These are phyloP conservation scores for Penicillium sp. DNA, from an alignment of 2,329 filamentous ascomycete genomes.

Conservation along the genomic window DNA sequence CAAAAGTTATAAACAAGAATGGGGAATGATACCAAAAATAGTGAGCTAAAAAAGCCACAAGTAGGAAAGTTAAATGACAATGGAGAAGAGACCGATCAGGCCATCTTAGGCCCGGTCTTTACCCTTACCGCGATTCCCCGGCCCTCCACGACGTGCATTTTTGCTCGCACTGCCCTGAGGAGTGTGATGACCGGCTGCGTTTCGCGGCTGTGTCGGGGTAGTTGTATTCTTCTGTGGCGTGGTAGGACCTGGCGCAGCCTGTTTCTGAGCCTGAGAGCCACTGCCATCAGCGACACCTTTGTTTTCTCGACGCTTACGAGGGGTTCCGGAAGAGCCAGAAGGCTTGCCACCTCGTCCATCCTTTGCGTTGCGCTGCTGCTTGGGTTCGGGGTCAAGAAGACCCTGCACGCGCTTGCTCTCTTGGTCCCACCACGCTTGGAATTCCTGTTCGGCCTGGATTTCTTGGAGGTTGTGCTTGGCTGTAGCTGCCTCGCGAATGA, in stretches of 20 bases:
- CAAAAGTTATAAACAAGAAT: not conserved
- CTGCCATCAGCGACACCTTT: conserved; percentile 7
- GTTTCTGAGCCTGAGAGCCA: conserved; percentile 5
- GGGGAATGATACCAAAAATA: not conserved
- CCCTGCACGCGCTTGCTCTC: conserved; percentile 38
- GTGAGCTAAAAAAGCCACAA: not conserved
- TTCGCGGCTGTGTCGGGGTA: conserved; percentile 8
- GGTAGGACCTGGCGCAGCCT: not conserved
- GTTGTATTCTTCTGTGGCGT: conserved; percentile 13
- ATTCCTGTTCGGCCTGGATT: conserved; percentile 94
- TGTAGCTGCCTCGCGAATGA: conserved; percentile 69
- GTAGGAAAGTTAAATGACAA: not conserved
- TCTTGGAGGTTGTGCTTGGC: conserved; percentile 87
- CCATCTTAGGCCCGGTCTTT: conserved; percentile 13
- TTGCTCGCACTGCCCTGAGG: conserved; percentile 4
- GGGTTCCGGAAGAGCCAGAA: conserved; percentile 4
- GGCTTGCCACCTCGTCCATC: conserved; percentile 16
- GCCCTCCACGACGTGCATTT: conserved; percentile 25
- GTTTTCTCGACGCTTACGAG: conserved; percentile 20
- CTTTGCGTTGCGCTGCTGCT: conserved; percentile 13
- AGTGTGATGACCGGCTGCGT: conserved; percentile 11
- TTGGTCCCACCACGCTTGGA: conserved; percentile 62
- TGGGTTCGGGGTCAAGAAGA: conserved; percentile 24
- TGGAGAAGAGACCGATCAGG: not conserved
- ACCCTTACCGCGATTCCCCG: conserved; percentile 18